Conservation (phyloP, 306 rosid genomes). For the Casuarina glauca region DNA sequence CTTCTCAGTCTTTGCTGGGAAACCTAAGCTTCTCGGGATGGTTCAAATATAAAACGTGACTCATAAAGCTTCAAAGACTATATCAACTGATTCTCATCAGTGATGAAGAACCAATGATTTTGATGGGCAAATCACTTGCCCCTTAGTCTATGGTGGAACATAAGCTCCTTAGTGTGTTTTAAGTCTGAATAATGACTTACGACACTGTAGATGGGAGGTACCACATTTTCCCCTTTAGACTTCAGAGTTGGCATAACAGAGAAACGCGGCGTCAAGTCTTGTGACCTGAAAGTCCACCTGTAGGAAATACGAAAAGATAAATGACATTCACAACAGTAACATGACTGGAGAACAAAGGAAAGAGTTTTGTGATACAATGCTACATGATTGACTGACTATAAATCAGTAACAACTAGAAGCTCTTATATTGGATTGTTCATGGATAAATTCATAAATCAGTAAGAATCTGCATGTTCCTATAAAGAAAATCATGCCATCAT, state of each 20-base stretch:
- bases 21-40: neutral
- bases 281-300: slow-evolving; percentile 96
- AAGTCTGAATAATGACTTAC: slow-evolving; percentile 43
- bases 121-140: slow-evolving; percentile 1
- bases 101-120: neutral
- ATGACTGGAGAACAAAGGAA: slow-evolving; percentile 1
- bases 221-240: slow-evolving; percentile 48
- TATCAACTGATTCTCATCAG: neutral
- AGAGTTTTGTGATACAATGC: neutral
- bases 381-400: neutral
- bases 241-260: slow-evolving; percentile 78
- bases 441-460: neutral
- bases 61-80: too few relatives aligned
- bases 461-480: slow-evolving; percentile 17
- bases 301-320: slow-evolving; percentile 26
- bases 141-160: neutral
- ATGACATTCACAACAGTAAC: slow-evolving; percentile 9
- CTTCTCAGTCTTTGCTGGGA: neutral
- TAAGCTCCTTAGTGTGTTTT: neutral
- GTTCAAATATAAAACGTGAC: slow-evolving; percentile 16
- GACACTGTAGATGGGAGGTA: slow-evolving; percentile 84
- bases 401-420: slow-evolving; percentile 18
- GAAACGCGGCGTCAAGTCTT: slow-evolving; percentile 79
- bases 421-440: neutral
- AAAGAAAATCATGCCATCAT: slow-evolving; percentile 9